These are phyloP conservation scores for Quercus cerris DNA, from an alignment of 306 rosid species.

Conservation along the genomic window DNA sequence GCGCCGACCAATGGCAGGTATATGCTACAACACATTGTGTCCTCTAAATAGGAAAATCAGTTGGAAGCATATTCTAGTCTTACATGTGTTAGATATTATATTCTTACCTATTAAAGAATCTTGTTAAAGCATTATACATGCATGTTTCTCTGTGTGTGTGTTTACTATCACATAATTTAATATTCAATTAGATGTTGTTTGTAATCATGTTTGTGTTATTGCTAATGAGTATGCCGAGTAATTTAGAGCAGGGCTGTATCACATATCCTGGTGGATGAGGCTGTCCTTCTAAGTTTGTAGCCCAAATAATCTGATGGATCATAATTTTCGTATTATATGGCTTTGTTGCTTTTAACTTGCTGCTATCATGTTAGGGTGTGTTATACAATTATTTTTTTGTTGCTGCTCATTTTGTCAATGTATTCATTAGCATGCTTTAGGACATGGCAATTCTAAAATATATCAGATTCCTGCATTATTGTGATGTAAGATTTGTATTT, in stretches of 20 bases:
- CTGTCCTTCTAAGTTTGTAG: neutral
- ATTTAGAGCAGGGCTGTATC: neutral
- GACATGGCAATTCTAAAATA: neutral
- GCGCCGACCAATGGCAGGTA: slow-evolving; percentile 70
- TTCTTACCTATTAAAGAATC: neutral
- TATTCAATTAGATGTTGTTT: neutral
- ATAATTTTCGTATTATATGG: neutral
- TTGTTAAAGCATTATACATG: neutral
- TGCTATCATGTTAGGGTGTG: neutral
- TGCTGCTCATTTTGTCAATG: neutral
- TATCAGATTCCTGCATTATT: neutral
- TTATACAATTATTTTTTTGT: neutral
- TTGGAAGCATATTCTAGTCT: neutral
- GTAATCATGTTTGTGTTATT: neutral
- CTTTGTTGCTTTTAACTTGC: neutral
- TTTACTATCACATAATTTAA: neutral
- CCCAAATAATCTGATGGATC: neutral
- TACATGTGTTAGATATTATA: neutral
- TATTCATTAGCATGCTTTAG: neutral
- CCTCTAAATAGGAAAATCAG: neutral
- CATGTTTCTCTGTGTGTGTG: too few relatives aligned
- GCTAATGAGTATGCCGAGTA: neutral
- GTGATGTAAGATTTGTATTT: neutral
- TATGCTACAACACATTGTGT: neutral
- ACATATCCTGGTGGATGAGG: neutral